Percentiles rank a stretch among this genome's conserved stretches.
Conservation (phyloP, 2,329 filamentous ascomycete genomes). For the Penicillium occitanis region DNA sequence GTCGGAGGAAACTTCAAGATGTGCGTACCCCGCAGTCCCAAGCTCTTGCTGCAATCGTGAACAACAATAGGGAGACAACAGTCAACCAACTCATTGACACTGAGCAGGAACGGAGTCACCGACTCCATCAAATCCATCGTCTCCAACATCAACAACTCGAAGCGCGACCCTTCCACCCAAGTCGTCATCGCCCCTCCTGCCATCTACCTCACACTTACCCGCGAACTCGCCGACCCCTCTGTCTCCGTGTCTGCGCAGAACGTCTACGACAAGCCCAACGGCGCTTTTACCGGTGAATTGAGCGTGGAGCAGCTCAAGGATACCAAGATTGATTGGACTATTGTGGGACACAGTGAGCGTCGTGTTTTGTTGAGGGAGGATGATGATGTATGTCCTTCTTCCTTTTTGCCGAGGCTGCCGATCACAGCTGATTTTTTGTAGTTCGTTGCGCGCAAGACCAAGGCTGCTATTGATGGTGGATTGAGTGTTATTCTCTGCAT, state of each 20-base stretch:
- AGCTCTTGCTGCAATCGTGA: not conserved
- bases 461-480: slow-evolving; percentile 83
- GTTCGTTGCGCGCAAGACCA: slow-evolving; percentile 90
- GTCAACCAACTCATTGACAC: not conserved
- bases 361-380: slow-evolving; percentile 84
- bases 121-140: slow-evolving; percentile 90
- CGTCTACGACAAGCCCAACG: slow-evolving; percentile 94
- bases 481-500: slow-evolving; percentile 94
- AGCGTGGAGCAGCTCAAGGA: slow-evolving; percentile 89
- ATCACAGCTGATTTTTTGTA: slow-evolving; percentile 28
- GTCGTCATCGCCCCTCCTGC: slow-evolving; percentile 90
- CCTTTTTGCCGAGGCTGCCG: not conserved
- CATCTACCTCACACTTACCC: slow-evolving; percentile 85
- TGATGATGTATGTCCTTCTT: slow-evolving; percentile 57
- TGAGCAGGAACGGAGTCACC: slow-evolving; percentile 82
- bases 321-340: slow-evolving; percentile 80
- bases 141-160: slow-evolving; percentile 80
- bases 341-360: slow-evolving; percentile 94
- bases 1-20: slow-evolving; percentile 99
- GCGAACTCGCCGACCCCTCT: slow-evolving; percentile 70
- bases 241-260: slow-evolving; percentile 93
- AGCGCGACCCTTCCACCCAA: slow-evolving; percentile 66
- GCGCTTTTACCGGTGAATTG: slow-evolving; percentile 96
- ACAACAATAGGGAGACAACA: not conserved
- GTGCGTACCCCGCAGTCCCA: slow-evolving; percentile 52